A percentile compares a stretch with the other conserved stretches of the same genome.
Evolutionary conservation across 441 rosid genomes (phyloP).

Genomic region (Cnidoscolus chayamansa): DNA sequence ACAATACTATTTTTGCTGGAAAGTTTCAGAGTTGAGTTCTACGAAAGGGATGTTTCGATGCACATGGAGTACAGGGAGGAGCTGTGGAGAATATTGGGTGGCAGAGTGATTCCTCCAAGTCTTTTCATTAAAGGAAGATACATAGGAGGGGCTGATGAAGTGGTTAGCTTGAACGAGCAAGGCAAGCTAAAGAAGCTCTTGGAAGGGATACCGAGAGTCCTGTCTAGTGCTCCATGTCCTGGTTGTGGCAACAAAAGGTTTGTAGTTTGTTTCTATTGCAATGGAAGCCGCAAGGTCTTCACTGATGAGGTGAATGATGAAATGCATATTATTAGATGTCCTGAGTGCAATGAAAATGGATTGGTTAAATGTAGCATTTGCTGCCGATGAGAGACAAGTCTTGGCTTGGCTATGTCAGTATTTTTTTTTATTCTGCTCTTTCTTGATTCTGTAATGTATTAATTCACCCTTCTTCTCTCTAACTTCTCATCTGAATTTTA

Average conservation of each 20-base stretch:
- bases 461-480: too few species aligned
- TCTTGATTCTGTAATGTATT: too few species aligned
- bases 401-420: too few species aligned
- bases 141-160: slow-evolving; percentile 89
- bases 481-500: too few species aligned
- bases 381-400: slow-evolving; percentile 22
- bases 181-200: slow-evolving; percentile 76
- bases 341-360: slow-evolving; percentile 84
- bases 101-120: slow-evolving; percentile 65
- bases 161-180: slow-evolving; percentile 63
- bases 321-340: slow-evolving; percentile 42
- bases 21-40: slow-evolving; percentile 49
- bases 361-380: slow-evolving; percentile 69
- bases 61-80: slow-evolving; percentile 70
- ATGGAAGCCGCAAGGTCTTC: slow-evolving; percentile 62
- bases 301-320: slow-evolving; percentile 34
- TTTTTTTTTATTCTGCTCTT: too few species aligned
- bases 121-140: slow-evolving; percentile 73
- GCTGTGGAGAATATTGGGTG: slow-evolving; percentile 57
- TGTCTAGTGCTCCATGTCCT: slow-evolving; percentile 35
- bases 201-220: slow-evolving; percentile 44
- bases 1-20: slow-evolving; percentile 55
- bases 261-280: slow-evolving; percentile 61
- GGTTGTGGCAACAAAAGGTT: slow-evolving; percentile 59
- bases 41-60: slow-evolving; percentile 78